Percentiles rank a stretch among this genome's conserved stretches.
phyloP scores from a whole-genome alignment of 2,329 filamentous ascomycete species.

The Amylocarpus encephaloides region DNA sequence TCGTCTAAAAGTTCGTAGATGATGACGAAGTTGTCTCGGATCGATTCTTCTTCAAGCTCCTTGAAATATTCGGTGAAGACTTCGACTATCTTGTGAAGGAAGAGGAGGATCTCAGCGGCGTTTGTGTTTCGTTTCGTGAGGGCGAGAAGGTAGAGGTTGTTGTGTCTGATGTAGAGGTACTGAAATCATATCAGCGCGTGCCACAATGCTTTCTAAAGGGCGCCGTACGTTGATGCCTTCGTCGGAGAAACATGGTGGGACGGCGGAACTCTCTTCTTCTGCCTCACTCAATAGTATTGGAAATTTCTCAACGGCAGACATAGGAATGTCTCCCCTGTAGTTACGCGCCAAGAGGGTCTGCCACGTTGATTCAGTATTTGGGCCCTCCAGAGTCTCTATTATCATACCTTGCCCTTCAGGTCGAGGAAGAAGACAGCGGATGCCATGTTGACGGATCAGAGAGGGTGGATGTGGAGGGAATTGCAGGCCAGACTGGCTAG shows the following conservation, averaged over 20 bases:
- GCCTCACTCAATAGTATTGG: conserved; percentile 92
- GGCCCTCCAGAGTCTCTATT: conserved; percentile 6
- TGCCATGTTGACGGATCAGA: conserved; percentile 57
- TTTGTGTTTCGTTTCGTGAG: conserved; percentile 98
- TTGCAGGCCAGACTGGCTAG: conserved; percentile 15
- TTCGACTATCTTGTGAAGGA: conserved; percentile 96
- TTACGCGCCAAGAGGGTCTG: conserved; percentile 97
- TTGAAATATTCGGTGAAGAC: conserved; percentile 99
- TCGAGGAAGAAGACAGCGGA: conserved; percentile 98
- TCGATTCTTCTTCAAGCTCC: conserved; percentile 95
- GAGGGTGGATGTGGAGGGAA: neutral
- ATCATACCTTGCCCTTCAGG: conserved; percentile 92
- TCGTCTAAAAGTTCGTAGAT: conserved; percentile 98
- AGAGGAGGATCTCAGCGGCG: conserved; percentile 95
- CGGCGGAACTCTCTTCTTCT: conserved; percentile 97
- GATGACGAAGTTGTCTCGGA: conserved; percentile 98
- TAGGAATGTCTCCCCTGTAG: conserved; percentile 96
- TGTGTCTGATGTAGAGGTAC: conserved; percentile 99
- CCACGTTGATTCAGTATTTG: conserved; percentile 18
- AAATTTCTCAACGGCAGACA: conserved; percentile 98
- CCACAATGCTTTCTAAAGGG: neutral
- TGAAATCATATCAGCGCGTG: conserved; percentile 32
- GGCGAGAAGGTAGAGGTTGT: conserved; percentile 96
- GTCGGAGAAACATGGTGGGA: conserved; percentile 95
- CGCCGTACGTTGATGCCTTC: conserved; percentile 88